phyloP scores from a whole-genome alignment of 306 rosid species.

The Abrus precatorius region DNA sequence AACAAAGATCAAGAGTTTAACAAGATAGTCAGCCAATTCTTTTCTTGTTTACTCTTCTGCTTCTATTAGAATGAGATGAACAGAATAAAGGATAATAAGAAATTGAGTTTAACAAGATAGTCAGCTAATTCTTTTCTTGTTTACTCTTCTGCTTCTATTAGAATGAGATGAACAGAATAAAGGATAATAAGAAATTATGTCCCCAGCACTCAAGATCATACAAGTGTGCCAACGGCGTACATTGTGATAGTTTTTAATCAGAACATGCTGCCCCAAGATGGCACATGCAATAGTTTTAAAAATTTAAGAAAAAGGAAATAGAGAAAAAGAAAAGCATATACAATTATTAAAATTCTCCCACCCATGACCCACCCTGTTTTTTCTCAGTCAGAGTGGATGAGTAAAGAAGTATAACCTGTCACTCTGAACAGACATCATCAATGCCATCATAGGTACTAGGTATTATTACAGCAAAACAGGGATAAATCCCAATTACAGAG shows the following conservation, averaged over 20 bases:
- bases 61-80: background rate
- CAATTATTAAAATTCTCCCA: no score
- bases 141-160: background rate
- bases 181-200: background rate
- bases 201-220: background rate
- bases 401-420: background rate
- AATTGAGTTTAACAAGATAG: background rate
- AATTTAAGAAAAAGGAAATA: background rate
- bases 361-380: no score
- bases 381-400: background rate
- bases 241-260: background rate
- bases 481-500: no score
- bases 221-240: background rate
- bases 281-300: background rate
- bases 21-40: background rate
- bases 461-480: no score
- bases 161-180: background rate
- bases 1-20: conserved; percentile 9
- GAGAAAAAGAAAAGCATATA: no score
- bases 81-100: background rate
- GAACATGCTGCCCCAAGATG: background rate
- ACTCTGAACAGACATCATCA: conserved; percentile 2
- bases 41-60: background rate
- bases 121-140: background rate
- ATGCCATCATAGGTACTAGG: background rate